phyloP scores from a whole-genome alignment of 148 eudicot genomes.

The Nepenthes gracilis region DNA sequence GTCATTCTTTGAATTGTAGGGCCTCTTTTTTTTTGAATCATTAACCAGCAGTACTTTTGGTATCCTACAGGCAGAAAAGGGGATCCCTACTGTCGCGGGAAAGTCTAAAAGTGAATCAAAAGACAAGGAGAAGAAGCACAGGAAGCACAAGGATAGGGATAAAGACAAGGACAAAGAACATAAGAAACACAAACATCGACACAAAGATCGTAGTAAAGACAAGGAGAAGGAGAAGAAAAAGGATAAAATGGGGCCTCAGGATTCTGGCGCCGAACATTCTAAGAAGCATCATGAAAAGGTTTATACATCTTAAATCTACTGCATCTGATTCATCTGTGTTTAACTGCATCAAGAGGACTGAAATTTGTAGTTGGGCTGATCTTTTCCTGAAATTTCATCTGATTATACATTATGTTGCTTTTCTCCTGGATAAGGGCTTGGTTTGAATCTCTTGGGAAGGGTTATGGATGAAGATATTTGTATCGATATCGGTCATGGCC shows the following conservation, averaged over 20 bases:
- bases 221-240: constrained; percentile 38
- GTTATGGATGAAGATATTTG: too few species aligned
- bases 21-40: constrained; percentile 1
- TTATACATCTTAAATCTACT: constrained; percentile 8
- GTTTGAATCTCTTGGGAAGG: too few species aligned
- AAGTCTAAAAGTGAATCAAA: constrained; percentile 70
- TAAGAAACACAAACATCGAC: constrained; percentile 92
- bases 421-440: too few species aligned
- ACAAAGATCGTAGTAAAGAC: constrained; percentile 87
- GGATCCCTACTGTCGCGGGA: constrained; percentile 68
- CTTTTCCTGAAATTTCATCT: too few species aligned
- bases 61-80: constrained; percentile 63
- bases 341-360: too few species aligned
- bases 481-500: too few species aligned
- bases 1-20: too few species aligned
- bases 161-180: constrained; percentile 89
- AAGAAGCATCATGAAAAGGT: constrained; percentile 93
- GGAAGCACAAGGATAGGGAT: constrained; percentile 76
- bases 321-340: neutral
- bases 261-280: constrained; percentile 64
- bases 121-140: constrained; percentile 89
- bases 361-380: too few species aligned
- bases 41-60: neutral
- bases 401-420: too few species aligned
- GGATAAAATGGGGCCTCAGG: constrained; percentile 67